These are phyloP conservation scores for Panaeolus papilionaceus DNA, from an alignment of 768 basidiomycete genomes.

Conservation along the genomic window DNA sequence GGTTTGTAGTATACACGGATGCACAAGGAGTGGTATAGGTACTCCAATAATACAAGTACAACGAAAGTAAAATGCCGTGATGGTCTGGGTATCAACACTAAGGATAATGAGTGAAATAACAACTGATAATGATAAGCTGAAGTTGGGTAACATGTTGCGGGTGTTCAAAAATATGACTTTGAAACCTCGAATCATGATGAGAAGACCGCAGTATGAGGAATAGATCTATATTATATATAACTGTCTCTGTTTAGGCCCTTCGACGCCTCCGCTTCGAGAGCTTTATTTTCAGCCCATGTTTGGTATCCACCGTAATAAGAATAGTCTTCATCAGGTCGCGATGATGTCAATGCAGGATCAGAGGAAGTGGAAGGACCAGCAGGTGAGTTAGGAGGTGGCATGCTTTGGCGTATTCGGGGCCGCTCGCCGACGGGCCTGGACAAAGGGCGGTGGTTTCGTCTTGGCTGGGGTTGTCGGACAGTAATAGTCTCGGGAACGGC, in stretches of 20 bases:
- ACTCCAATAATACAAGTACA: neutral
- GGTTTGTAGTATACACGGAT: no score
- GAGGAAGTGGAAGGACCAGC: neutral
- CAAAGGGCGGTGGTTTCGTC: neutral
- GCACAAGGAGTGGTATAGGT: neutral
- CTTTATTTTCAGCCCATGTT: slow-evolving; percentile 13
- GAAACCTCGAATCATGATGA: neutral
- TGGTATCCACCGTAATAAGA: slow-evolving; percentile 22
- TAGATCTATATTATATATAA: neutral
- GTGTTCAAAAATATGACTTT: neutral
- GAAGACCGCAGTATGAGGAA: neutral
- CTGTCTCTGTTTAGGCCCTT: neutral
- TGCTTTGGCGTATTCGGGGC: neutral
- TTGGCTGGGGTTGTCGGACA: slow-evolving; percentile 7
- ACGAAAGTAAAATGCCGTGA: neutral
- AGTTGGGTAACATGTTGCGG: neutral
- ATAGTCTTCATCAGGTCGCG: slow-evolving; percentile 13
- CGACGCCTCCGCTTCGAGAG: neutral
- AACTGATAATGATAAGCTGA: slow-evolving; percentile 6
- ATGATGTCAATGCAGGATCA: neutral
- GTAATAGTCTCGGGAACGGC: slow-evolving; percentile 1
- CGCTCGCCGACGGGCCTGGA: slow-evolving; percentile 15
- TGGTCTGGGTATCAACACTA: neutral
- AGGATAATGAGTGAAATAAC: neutral
- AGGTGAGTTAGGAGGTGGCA: neutral